Conservation (phyloP, 192 early-diverging fungal species). For the Ambispora gerdemannii region DNA sequence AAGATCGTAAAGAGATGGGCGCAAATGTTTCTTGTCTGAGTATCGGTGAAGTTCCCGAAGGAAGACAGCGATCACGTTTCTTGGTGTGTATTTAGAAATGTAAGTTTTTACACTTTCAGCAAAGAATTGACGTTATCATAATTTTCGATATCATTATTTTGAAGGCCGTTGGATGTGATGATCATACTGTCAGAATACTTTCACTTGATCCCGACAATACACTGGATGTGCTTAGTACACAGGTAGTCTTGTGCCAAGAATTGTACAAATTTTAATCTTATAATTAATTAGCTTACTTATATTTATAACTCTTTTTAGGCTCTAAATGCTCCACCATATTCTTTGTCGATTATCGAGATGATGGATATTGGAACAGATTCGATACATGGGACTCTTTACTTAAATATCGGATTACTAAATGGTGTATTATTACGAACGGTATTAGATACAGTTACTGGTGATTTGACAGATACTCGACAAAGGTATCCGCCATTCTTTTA, state of each 20-base stretch:
- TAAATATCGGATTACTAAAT: slow-evolving; percentile 87
- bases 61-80: slow-evolving; percentile 70
- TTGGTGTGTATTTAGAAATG: slow-evolving; percentile 33
- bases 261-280: too few relatives aligned
- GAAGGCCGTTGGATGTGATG: slow-evolving; percentile 83
- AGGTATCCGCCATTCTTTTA: slow-evolving; percentile 4
- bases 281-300: too few relatives aligned
- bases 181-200: slow-evolving; percentile 87
- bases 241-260: too few relatives aligned
- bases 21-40: slow-evolving; percentile 71
- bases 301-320: slow-evolving; percentile 56
- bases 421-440: slow-evolving; percentile 85
- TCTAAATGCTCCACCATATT: slow-evolving; percentile 60
- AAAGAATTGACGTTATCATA: neutral
- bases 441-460: slow-evolving; percentile 80
- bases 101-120: neutral
- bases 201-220: slow-evolving; percentile 76
- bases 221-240: slow-evolving; percentile 73
- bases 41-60: slow-evolving; percentile 75
- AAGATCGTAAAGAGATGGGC: slow-evolving; percentile 70
- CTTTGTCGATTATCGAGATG: slow-evolving; percentile 80
- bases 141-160: neutral
- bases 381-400: slow-evolving; percentile 61
- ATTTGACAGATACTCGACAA: slow-evolving; percentile 71
- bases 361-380: slow-evolving; percentile 63